These are phyloP conservation scores for Trametes versicolor DNA, from an alignment of 1,284 basidiomycete genomes.

Conservation along the genomic window DNA sequence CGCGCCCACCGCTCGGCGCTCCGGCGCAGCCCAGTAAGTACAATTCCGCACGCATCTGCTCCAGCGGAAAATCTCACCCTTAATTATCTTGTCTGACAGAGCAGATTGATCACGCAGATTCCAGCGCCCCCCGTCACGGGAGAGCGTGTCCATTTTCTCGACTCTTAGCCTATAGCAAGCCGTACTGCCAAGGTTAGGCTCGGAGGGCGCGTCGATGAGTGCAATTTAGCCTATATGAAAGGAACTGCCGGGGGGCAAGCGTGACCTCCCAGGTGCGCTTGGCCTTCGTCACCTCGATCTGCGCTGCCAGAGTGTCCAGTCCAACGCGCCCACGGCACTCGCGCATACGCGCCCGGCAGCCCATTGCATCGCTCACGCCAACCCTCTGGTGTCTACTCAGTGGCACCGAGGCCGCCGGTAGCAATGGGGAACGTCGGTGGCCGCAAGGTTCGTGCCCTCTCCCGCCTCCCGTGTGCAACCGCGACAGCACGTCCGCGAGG, in stretches of 20 bases:
- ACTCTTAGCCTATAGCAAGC: not conserved
- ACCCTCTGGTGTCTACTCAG: too few species aligned
- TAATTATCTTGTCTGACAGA: slow-evolving; percentile 2
- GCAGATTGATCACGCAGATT: slow-evolving; percentile 1
- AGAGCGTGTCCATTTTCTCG: too few species aligned
- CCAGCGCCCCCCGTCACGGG: not conserved
- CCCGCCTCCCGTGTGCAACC: too few species aligned
- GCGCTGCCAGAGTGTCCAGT: not conserved
- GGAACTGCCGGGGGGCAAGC: slow-evolving; percentile 2
- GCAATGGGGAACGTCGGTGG: too few species aligned
- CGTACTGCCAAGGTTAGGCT: not conserved
- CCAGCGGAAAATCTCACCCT: not conserved
- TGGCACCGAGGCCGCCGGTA: too few species aligned
- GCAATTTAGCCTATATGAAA: slow-evolving; percentile 5
- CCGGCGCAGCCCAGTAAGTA: not conserved
- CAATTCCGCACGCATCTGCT: not conserved
- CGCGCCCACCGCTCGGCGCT: not conserved
- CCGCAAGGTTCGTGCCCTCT: too few species aligned
- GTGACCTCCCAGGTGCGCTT: slow-evolving; percentile 2
- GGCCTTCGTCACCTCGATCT: not conserved
- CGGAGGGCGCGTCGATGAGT: not conserved
- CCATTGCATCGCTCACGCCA: too few species aligned
- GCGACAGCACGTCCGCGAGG: too few species aligned
- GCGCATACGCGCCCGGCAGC: not conserved
- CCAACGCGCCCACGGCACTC: not conserved